Percentiles rank a stretch among this genome's conserved stretches.
Conservation (phyloP, 768 basidiomycete species). For the Rhodotorula kratochvilovae region DNA sequence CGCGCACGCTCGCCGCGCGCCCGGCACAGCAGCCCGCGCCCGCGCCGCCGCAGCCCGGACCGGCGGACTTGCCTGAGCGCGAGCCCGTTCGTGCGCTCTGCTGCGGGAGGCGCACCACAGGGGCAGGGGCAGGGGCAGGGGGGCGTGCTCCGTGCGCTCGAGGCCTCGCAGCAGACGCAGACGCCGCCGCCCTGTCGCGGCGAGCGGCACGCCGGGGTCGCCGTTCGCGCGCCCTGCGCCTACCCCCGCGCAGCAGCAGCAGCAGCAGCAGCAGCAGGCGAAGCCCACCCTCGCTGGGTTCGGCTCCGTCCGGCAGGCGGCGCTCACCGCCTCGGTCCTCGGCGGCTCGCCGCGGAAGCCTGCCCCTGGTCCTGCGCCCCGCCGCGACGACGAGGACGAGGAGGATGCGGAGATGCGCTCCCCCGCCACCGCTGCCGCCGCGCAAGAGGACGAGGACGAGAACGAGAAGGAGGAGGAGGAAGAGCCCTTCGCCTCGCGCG, state of each 20-base stretch:
- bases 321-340: not conserved
- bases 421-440: not conserved
- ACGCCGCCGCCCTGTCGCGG: not conserved
- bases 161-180: not conserved
- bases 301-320: conserved; percentile 13
- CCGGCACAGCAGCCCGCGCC: conserved; percentile 13
- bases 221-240: not conserved
- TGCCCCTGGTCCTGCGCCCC: not conserved
- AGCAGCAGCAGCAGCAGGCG: conserved; percentile 1
- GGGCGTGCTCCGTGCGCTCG: conserved; percentile 24
- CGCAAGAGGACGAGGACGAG: no score
- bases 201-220: not conserved
- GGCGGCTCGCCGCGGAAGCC: not conserved
- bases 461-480: not conserved
- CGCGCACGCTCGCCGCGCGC: conserved; percentile 15
- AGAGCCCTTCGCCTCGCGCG: not conserved
- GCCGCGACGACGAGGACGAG: no score
- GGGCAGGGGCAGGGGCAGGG: not conserved
- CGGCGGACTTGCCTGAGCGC: conserved; percentile 27
- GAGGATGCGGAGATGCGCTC: not conserved
- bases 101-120: not conserved
- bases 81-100: conserved; percentile 30
- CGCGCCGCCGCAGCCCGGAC: not conserved
- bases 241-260: no score
- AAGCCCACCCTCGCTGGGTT: conserved; percentile 25